Conservation (phyloP, 2,329 filamentous ascomycete genomes). For the Elsinoe batatas region DNA sequence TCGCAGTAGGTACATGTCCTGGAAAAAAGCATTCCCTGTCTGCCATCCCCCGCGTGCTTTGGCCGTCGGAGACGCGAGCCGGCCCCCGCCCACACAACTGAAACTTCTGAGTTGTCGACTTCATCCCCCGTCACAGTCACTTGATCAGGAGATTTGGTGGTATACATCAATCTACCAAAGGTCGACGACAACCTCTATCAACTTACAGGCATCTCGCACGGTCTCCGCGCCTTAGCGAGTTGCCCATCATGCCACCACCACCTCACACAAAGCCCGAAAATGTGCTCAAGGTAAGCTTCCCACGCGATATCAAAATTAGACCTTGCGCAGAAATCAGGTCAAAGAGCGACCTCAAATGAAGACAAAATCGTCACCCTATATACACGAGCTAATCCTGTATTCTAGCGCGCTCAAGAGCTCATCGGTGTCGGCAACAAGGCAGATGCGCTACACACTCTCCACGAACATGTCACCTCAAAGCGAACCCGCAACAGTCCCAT, state of each 20-base stretch:
- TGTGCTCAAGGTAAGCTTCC: constrained; percentile 64
- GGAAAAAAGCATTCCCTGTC: background rate
- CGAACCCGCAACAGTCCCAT: constrained; percentile 95
- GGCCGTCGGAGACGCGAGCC: background rate
- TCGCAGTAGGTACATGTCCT: background rate
- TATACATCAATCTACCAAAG: background rate
- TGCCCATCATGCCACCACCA: constrained; percentile 73
- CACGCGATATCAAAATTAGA: background rate
- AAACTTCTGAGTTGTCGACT: constrained; percentile 11
- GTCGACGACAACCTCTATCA: background rate
- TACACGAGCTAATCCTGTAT: constrained; percentile 16
- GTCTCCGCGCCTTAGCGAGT: constrained; percentile 12
- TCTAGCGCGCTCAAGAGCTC: constrained; percentile 83
- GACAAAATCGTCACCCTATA: background rate
- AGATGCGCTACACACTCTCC: constrained; percentile 85
- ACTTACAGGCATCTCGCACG: background rate
- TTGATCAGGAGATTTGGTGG: background rate
- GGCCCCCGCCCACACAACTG: constrained; percentile 7
- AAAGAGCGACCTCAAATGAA: background rate
- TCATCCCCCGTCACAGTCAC: constrained; percentile 10
- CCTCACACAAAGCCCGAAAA: constrained; percentile 98
- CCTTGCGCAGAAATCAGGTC: background rate
- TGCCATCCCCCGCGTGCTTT: constrained; percentile 7
- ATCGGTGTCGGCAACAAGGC: constrained; percentile 92
- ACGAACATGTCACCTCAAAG: constrained; percentile 99